A percentile compares a stretch with the other conserved stretches of the same genome.
These are phyloP conservation scores for Boletus tylopilopsis DNA, from an alignment of 768 basidiomycete genomes.

Conservation along the genomic window DNA sequence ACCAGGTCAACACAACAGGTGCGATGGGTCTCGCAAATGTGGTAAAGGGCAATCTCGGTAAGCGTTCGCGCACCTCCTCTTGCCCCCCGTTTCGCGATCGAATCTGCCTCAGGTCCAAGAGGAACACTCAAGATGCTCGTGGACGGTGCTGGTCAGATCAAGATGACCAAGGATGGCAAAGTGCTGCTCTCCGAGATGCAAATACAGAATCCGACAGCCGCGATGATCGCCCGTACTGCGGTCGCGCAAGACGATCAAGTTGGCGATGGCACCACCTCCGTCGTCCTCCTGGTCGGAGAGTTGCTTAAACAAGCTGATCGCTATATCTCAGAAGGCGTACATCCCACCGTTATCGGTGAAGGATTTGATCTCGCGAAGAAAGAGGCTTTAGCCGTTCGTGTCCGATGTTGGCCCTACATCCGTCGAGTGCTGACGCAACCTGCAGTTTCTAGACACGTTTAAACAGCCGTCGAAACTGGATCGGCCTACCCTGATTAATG, in stretches of 20 bases:
- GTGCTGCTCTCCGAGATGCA: constrained; percentile 99
- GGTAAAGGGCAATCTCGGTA: constrained; percentile 96
- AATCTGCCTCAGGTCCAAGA: constrained; percentile 66
- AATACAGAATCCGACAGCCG: constrained; percentile 98
- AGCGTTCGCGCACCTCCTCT: constrained; percentile 26
- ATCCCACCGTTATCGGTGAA: constrained; percentile 92
- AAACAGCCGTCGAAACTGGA: constrained; percentile 76
- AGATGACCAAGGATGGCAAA: constrained; percentile 99
- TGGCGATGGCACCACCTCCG: constrained; percentile 97
- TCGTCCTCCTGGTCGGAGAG: constrained; percentile 93
- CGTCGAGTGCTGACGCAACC: constrained; percentile 19
- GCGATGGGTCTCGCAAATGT: constrained; percentile 97
- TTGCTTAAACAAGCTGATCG: constrained; percentile 97
- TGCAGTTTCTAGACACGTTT: constrained; percentile 89
- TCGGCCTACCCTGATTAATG: constrained; percentile 87
- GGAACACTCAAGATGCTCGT: constrained; percentile 99
- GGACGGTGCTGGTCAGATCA: constrained; percentile 96
- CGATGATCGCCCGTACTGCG: constrained; percentile 98
- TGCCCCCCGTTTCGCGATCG: constrained; percentile 22
- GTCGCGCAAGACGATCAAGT: constrained; percentile 99
- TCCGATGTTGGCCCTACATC: constrained; percentile 14
- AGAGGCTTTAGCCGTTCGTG: constrained; percentile 77
- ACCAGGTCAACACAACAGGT: constrained; percentile 85
- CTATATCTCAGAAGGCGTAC: constrained; percentile 96
- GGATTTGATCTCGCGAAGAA: constrained; percentile 99